Evolutionary conservation across 108 stramenopile species (phyloP).

Genomic region (Skeletonema potamos): DNA sequence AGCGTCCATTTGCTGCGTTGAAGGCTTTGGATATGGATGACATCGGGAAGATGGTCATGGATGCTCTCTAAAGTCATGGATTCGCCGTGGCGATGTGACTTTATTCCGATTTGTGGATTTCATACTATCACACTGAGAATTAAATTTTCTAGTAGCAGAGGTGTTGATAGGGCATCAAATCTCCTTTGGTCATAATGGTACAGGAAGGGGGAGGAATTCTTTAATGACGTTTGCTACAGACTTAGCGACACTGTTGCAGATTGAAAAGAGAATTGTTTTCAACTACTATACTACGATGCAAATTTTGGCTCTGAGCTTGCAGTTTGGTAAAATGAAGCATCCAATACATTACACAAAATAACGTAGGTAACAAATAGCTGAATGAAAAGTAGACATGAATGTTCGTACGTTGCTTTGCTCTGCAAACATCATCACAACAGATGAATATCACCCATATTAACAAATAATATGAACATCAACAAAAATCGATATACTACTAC

Average conservation of each 20-base stretch:
- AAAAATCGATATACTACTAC: no score
- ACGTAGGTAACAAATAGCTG: neutral
- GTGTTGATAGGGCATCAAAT: neutral
- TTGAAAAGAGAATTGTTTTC: slow-evolving; percentile 4
- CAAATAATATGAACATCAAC: no score
- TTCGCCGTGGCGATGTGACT: neutral
- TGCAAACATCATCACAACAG: no score
- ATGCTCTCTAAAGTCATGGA: neutral
- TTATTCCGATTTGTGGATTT: no score
- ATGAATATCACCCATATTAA: no score
- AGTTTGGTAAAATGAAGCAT: neutral
- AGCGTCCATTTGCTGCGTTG: slow-evolving; percentile 81
- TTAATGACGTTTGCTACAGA: slow-evolving; percentile 30
- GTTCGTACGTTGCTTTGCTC: no score
- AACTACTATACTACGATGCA: neutral
- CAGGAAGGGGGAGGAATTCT: neutral
- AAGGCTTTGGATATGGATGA: slow-evolving; percentile 90
- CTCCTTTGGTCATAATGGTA: neutral
- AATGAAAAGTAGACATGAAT: neutral
- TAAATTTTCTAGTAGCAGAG: neutral
- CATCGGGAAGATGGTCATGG: slow-evolving; percentile 55
- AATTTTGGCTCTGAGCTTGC: neutral
- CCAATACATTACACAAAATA: neutral
- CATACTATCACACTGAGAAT: neutral
- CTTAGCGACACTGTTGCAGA: neutral